Percentiles rank a stretch among this genome's conserved stretches.
Evolutionary conservation across 495 filamentous ascomycete species (phyloP).

Genomic region (Trichoderma asperelloides): DNA sequence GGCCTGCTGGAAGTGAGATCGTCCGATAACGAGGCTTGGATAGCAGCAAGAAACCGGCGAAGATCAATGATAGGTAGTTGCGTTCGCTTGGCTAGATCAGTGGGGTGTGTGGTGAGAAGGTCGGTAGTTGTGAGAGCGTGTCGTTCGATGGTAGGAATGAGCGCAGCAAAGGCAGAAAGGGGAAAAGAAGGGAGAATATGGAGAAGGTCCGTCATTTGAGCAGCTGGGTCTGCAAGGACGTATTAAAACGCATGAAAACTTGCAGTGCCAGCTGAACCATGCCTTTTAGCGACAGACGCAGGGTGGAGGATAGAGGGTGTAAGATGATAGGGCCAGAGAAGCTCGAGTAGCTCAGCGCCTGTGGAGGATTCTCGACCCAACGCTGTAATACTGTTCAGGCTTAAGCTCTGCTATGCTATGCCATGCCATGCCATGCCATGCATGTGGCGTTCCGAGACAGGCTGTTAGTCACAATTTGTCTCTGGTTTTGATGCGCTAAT

Average conservation of each 20-base stretch:
- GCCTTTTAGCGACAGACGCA: not conserved
- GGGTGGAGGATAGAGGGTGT: slow-evolving; percentile 5
- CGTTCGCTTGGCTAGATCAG: slow-evolving; percentile 79
- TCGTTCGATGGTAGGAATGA: slow-evolving; percentile 73
- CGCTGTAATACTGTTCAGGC: not conserved
- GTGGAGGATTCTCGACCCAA: not conserved
- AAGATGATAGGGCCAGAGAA: slow-evolving; percentile 4
- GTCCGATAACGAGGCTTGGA: slow-evolving; percentile 57
- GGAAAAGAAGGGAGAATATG: slow-evolving; percentile 72
- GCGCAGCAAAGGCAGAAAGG: slow-evolving; percentile 56
- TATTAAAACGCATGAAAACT: not conserved
- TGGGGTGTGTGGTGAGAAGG: slow-evolving; percentile 72
- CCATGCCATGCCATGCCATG: not conserved
- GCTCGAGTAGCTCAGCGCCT: not conserved
- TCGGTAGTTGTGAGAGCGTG: slow-evolving; percentile 68
- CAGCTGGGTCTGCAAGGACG: not conserved
- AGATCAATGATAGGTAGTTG: slow-evolving; percentile 74
- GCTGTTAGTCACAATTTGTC: not conserved
- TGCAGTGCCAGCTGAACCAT: not conserved
- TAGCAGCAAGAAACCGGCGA: slow-evolving; percentile 53
- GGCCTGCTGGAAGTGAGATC: slow-evolving; percentile 44
- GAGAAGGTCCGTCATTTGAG: slow-evolving; percentile 77
- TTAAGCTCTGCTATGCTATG: not conserved
- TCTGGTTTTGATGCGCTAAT: not conserved
- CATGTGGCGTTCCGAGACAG: slow-evolving; percentile 4